Evolutionary conservation across 331 rosid species (phyloP).

Genomic region (Stylosanthes scabra): DNA sequence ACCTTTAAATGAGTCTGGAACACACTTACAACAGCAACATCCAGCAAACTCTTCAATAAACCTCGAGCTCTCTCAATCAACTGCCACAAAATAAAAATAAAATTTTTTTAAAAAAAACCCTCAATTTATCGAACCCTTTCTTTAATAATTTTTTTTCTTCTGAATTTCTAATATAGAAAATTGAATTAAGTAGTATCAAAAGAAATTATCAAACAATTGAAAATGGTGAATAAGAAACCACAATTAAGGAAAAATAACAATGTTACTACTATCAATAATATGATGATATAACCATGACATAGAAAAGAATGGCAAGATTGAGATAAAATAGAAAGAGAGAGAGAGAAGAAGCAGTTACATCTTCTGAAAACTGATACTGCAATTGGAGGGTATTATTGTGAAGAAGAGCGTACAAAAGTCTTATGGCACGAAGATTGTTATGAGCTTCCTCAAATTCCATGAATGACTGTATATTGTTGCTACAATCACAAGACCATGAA

Average conservation of each 20-base stretch:
- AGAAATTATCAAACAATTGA: slow-evolving; percentile 1
- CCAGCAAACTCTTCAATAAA: slow-evolving; percentile 62
- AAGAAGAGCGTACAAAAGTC: slow-evolving; percentile 62
- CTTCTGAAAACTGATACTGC: slow-evolving; percentile 38
- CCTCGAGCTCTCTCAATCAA: slow-evolving; percentile 58
- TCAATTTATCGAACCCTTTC: too few species aligned
- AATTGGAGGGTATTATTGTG: slow-evolving; percentile 33
- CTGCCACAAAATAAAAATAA: slow-evolving; percentile 22
- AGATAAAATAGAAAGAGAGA: too few species aligned
- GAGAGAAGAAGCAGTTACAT: slow-evolving; percentile 36
- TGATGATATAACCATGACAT: background rate
- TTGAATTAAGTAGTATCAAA: background rate
- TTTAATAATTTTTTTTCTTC: background rate
- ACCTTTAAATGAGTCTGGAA: slow-evolving; percentile 61
- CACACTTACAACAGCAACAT: slow-evolving; percentile 59
- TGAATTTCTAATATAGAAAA: background rate
- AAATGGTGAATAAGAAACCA: background rate
- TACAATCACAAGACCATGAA: background rate
- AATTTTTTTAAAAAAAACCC: background rate
- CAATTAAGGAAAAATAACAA: background rate
- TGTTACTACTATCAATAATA: background rate
- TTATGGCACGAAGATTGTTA: slow-evolving; percentile 55
- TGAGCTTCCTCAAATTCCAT: slow-evolving; percentile 61
- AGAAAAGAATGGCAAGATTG: background rate
- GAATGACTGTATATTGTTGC: background rate